Conservation (phyloP, 495 filamentous ascomycete species). For the Aspergillus funiculosus region DNA sequence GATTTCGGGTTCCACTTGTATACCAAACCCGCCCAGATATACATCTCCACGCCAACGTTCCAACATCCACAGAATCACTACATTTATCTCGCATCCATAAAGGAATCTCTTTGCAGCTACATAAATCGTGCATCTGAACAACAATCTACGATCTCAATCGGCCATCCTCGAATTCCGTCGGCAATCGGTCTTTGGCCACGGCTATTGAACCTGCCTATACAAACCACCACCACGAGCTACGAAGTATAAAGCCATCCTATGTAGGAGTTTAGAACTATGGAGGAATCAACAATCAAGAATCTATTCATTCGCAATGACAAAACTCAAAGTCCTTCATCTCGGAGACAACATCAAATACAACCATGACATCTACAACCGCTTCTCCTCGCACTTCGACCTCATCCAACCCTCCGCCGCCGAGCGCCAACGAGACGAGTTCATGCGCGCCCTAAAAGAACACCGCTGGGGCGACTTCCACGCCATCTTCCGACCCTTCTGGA, state of each 20-base stretch:
- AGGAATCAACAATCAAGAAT: conserved; percentile 18
- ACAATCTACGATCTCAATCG: neutral
- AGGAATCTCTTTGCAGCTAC: neutral
- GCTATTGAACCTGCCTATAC: too few species aligned
- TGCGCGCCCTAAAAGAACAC: conserved; percentile 53
- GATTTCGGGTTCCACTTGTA: too few species aligned
- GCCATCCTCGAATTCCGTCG: conserved; percentile 2
- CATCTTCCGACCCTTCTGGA: conserved; percentile 74
- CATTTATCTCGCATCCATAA: too few species aligned
- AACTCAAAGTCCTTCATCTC: conserved; percentile 55
- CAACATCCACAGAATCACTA: too few species aligned
- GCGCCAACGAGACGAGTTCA: conserved; percentile 53
- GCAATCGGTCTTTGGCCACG: conserved; percentile 13
- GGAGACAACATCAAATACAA: conserved; percentile 67
- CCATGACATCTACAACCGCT: conserved; percentile 49
- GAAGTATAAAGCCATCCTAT: conserved; percentile 5
- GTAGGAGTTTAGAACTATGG: too few species aligned
- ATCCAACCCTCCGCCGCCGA: conserved; percentile 48
- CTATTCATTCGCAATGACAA: too few species aligned
- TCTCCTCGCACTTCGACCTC: conserved; percentile 53
- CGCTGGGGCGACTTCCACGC: conserved; percentile 68
- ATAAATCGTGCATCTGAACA: neutral
- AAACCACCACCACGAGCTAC: too few species aligned
- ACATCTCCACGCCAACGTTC: too few species aligned
- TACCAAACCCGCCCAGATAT: too few species aligned